Base-by-base conservation (phyloP, 805 yeast species). In the Nakazawaea wickerhamii region DNA sequence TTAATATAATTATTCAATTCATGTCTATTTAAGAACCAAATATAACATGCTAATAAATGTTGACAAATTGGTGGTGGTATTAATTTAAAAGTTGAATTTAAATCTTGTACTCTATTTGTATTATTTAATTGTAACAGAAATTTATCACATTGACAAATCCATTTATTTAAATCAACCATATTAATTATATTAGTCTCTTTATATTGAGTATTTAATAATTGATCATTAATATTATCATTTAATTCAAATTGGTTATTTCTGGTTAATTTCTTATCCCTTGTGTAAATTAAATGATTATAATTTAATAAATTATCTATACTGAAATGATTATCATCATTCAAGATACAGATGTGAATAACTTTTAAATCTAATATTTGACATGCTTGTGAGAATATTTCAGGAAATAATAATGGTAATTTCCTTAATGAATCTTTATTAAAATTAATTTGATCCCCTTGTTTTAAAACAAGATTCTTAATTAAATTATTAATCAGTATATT, bases 21-120 rank as follows among this genome's bases (percentile, higher is more conserved):
- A 7, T 7, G 11, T 9, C 33, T 32, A 15, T 31, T 39, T 19
- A 38, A 38, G 9, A 14, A 27, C 32, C 31, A 39, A n/a, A 39
- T 39, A 14, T 39, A 25, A 20, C 32, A 23, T 10, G 26, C 8
- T n/a, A 39, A 32, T 14, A 39, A 19, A 32, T 39, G 43, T 27
- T 39, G 38, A 39, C 43, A 39, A 2, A 30, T 22, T 9, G 41
- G 41, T 5, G 30, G 10, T 21, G 41, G 41, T 7, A 20, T 13
- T 20, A 35, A 35, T 22, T 15, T 35, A 4, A 21, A 11, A n/a
- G n/a, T n/a, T n/a, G n/a, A n/a, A n/a, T n/a, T n/a, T n/a, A n/a
- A n/a, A n/a, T n/a, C n/a, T n/a, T n/a, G n/a, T n/a, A 34, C 9
- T 10, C 4, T 8, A 6, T 9, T 6, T 9, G 37, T 8, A 20